A percentile compares a stretch with the other conserved stretches of the same genome.
These are phyloP conservation scores for Apiospora aurea DNA, from an alignment of 2,329 filamentous ascomycete genomes.

Conservation along the genomic window DNA sequence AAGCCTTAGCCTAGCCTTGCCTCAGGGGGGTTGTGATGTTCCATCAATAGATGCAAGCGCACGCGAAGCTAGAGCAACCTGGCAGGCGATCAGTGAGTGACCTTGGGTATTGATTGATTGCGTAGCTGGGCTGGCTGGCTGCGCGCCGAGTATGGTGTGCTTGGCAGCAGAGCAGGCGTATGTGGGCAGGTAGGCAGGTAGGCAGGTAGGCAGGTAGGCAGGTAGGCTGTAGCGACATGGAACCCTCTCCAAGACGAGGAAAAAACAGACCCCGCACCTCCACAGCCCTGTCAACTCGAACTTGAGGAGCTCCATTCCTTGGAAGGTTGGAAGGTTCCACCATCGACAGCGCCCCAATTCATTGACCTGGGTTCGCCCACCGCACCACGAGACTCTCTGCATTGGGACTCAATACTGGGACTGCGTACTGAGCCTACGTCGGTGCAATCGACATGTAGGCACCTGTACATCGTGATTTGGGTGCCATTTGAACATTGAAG, in stretches of 20 bases:
- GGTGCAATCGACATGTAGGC: not conserved
- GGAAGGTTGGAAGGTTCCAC: slow-evolving; percentile 14
- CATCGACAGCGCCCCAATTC: not conserved
- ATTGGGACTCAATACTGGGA: slow-evolving; percentile 13
- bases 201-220: no score
- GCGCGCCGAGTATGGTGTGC: not conserved
- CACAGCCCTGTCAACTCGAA: slow-evolving; percentile 3
- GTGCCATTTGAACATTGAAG: not conserved
- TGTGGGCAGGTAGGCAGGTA: no score
- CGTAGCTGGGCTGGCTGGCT: slow-evolving; percentile 5
- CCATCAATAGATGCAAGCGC: not conserved
- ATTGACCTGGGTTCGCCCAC: not conserved
- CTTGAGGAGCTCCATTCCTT: slow-evolving; percentile 10
- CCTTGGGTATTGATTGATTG: slow-evolving; percentile 9
- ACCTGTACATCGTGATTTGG: not conserved
- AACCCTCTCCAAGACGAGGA: slow-evolving; percentile 8
- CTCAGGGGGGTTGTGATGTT: not conserved
- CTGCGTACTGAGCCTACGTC: slow-evolving; percentile 8
- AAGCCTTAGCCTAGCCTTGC: not conserved
- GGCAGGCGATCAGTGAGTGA: slow-evolving; percentile 5
- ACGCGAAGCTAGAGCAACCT: slow-evolving; percentile 18
- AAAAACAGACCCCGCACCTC: slow-evolving; percentile 17
- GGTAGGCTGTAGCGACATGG: not conserved
- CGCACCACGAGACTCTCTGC: slow-evolving; percentile 3
- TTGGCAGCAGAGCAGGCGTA: not conserved